phyloP scores from a whole-genome alignment of 2,329 filamentous ascomycete genomes.

The Fusarium lateritium region DNA sequence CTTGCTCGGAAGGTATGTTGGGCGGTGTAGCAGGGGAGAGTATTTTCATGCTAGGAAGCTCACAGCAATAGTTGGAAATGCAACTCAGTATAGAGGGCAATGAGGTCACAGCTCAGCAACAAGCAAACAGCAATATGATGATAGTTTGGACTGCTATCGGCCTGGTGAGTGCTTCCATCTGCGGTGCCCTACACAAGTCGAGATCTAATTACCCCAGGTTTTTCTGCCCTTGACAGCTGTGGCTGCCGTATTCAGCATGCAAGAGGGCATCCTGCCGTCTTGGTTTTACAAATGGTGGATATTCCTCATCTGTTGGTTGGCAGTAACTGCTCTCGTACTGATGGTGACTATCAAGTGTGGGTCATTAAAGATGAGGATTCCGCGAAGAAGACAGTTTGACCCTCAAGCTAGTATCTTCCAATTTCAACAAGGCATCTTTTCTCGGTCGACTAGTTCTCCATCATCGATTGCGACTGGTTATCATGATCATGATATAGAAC shows the following conservation, averaged over 20 bases:
- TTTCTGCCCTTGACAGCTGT: slow-evolving; percentile 5
- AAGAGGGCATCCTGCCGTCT: neutral
- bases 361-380: too few relatives aligned
- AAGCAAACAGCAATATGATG: neutral
- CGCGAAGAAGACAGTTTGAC: too few relatives aligned
- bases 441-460: neutral
- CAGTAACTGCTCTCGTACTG: neutral
- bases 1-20: slow-evolving; percentile 16
- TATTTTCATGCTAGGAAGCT: neutral
- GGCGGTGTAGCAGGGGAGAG: neutral
- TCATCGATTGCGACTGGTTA: neutral
- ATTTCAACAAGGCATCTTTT: neutral
- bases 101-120: neutral
- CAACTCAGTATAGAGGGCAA: slow-evolving; percentile 11
- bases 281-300: slow-evolving; percentile 1
- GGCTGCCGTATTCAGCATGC: slow-evolving; percentile 14
- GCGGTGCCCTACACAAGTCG: fast-evolving
- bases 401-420: too few relatives aligned
- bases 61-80: slow-evolving; percentile 12
- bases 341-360: neutral
- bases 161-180: neutral
- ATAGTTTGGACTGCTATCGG: slow-evolving; percentile 4
- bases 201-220: neutral
- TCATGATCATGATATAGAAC: neutral
- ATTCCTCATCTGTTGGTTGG: slow-evolving; percentile 5